Percentiles rank a stretch among this genome's conserved stretches.
These are phyloP conservation scores for Kwoniella europaea DNA, from an alignment of 768 basidiomycete species.

Conservation along the genomic window DNA sequence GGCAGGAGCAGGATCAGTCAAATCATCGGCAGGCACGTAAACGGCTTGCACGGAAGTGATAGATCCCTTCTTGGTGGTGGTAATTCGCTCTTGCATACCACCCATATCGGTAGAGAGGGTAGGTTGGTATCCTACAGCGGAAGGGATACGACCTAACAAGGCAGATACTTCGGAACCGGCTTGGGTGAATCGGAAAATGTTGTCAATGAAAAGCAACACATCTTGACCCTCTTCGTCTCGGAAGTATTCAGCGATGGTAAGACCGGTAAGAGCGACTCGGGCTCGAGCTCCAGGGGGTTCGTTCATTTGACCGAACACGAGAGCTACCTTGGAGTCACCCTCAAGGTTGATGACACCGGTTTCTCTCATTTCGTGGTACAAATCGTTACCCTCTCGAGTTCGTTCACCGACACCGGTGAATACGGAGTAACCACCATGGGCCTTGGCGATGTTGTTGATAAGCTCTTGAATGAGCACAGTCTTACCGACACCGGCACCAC, in stretches of 20 bases:
- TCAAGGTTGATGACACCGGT: constrained; percentile 99
- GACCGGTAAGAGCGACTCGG: constrained; percentile 98
- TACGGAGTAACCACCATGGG: constrained; percentile 99
- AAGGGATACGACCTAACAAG: constrained; percentile 99
- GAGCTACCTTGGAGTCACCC: constrained; percentile 99
- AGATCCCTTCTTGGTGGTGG: constrained; percentile 99
- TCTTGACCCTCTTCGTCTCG: constrained; percentile 99
- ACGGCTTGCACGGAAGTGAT: constrained; percentile 99
- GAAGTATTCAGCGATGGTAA: constrained; percentile 99
- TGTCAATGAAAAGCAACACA: constrained; percentile 99
- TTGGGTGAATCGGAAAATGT: constrained; percentile 99
- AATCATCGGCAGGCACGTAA: constrained; percentile 99
- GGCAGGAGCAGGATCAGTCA: constrained; percentile 99
- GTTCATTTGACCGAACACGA: constrained; percentile 99
- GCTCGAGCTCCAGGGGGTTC: constrained; percentile 99
- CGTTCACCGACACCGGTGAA: constrained; percentile 99
- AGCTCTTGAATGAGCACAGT: constrained; percentile 99
- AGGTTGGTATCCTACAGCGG: constrained; percentile 99
- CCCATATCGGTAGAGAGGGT: constrained; percentile 99
- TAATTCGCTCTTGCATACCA: constrained; percentile 99
- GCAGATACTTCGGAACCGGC: constrained; percentile 99
- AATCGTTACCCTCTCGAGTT: constrained; percentile 98
- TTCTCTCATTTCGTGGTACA: constrained; percentile 83
- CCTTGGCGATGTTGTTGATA: constrained; percentile 99
- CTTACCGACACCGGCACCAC: constrained; percentile 99